Base-by-base conservation (phyloP, 345 rosid species). In the Populus pruinosa region DNA sequence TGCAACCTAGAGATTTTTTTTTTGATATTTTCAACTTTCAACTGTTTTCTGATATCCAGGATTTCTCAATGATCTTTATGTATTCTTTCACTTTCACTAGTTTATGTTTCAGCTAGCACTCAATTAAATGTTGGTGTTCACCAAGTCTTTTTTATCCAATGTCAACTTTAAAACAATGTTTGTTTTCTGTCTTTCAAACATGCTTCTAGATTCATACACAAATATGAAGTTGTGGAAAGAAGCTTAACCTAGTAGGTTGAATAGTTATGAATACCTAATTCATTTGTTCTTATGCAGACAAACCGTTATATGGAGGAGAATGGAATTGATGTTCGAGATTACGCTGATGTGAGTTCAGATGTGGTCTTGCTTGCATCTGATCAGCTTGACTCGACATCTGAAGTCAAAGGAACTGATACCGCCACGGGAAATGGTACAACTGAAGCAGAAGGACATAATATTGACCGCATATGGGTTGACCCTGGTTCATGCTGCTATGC, bases 401-500 rank as follows among this genome's bases (percentile, higher is more conserved):
- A 83, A n/a, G 49, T 69, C 29, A 76, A 76, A 50, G 71, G 50
- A 59, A 66, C 62, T 67, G 65, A 41, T 7, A 47, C 50, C 4
- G 18, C 55, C 21, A 5, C 16, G 12, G 79, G 70, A 59, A 79
- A 70, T 71, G 85, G 68, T 72, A 69, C 35, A 10, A 63, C 64
- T 65, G 80, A 81, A 77, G 82, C 29, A 59, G 86, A 81, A 77
- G 84, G 68, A 61, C 81, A 77, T n/a, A 70, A 53, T 44, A 62
- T n/a, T 69, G 88, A 90, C 79, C 86, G 84, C 64, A 84, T 96
- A 78, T 94, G 97, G 98, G 80, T 86, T 77, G 99, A 91, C 75
- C 88, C 97, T 81, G 83, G 84, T 73, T 86, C 97, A 11, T 96
- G 99, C 85, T 90, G 97, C 85, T 96, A 87, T 87, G 97, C 94